A percentile compares a stretch with the other conserved stretches of the same genome.
Conservation (phyloP, 805 yeast genomes). For the Candida ponderosae region DNA sequence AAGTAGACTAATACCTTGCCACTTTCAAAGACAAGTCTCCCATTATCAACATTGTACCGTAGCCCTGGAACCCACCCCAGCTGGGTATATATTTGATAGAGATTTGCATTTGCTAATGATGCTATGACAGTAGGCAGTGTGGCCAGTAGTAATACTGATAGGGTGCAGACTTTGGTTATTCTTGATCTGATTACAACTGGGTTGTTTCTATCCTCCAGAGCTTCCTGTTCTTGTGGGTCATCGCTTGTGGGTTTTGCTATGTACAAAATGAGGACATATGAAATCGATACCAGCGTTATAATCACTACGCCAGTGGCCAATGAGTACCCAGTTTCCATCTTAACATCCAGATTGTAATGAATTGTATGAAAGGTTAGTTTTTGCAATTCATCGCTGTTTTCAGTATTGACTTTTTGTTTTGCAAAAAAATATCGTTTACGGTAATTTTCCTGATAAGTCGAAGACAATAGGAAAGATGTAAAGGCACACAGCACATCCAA, state of each 20-base stretch:
- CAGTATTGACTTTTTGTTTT: background rate
- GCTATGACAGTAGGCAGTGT: conserved; percentile 7
- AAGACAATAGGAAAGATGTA: background rate
- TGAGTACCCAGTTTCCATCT: background rate
- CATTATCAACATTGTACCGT: conserved; percentile 4
- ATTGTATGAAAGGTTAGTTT: no score
- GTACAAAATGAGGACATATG: conserved; percentile 40
- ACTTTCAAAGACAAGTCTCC: background rate
- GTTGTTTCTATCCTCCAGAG: conserved; percentile 29
- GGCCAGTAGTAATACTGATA: conserved; percentile 2
- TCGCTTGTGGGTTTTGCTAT: conserved; percentile 11
- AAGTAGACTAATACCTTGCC: conserved; percentile 6
- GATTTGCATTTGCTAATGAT: conserved; percentile 1
- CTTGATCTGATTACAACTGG: conserved; percentile 34
- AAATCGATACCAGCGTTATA: conserved; percentile 29
- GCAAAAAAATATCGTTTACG: background rate
- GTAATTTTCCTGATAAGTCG: background rate
- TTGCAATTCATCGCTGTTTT: no score
- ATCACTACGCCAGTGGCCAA: conserved; percentile 13
- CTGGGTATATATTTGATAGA: conserved; percentile 7
- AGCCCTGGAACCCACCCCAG: conserved; percentile 32
- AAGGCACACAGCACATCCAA: background rate
- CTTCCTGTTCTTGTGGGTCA: conserved; percentile 11
- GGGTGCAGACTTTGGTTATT: conserved; percentile 24
- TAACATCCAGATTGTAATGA: no score